Conservation (phyloP, 306 rosid genomes). For the Arachis hypogaea region DNA sequence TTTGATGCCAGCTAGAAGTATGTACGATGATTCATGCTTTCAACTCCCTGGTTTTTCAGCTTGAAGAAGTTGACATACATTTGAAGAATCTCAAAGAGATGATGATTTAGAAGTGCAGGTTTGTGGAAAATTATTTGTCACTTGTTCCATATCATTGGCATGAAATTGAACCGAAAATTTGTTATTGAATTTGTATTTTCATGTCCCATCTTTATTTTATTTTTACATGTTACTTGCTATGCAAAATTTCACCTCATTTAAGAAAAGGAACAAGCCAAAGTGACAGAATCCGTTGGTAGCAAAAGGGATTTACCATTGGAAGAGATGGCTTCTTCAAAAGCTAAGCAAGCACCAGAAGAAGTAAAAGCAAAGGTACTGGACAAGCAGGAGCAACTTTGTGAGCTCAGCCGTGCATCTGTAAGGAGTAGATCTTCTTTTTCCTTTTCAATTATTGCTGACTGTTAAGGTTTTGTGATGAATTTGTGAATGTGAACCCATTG, state of each 20-base stretch:
- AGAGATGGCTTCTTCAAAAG: conserved; percentile 58
- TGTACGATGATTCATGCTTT: conserved; percentile 34
- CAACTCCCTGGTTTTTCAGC: conserved; percentile 55
- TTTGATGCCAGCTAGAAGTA: conserved; percentile 28
- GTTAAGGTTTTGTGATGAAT: neutral
- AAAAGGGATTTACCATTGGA: conserved; percentile 61
- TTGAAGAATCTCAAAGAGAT: conserved; percentile 65
- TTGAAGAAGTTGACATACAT: conserved; percentile 58
- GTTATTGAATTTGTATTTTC: neutral
- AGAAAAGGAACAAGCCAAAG: conserved; percentile 59
- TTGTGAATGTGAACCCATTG: conserved; percentile 14
- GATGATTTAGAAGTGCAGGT: conserved; percentile 84
- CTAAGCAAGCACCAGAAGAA: conserved; percentile 44
- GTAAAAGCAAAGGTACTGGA: conserved; percentile 52
- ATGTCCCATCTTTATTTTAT: neutral
- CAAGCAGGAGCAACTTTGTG: conserved; percentile 70
- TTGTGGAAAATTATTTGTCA: conserved; percentile 35
- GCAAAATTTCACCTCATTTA: too few relatives aligned
- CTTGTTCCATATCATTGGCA: conserved; percentile 5
- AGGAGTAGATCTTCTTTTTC: conserved; percentile 33
- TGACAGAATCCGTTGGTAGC: conserved; percentile 48
- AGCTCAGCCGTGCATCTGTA: conserved; percentile 88
- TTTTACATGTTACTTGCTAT: too few relatives aligned
- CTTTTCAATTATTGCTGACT: neutral
- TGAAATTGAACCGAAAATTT: conserved; percentile 27